Conservation (phyloP, 371 early-diverging fungal species). For the Vairimorpha necatrix region DNA sequence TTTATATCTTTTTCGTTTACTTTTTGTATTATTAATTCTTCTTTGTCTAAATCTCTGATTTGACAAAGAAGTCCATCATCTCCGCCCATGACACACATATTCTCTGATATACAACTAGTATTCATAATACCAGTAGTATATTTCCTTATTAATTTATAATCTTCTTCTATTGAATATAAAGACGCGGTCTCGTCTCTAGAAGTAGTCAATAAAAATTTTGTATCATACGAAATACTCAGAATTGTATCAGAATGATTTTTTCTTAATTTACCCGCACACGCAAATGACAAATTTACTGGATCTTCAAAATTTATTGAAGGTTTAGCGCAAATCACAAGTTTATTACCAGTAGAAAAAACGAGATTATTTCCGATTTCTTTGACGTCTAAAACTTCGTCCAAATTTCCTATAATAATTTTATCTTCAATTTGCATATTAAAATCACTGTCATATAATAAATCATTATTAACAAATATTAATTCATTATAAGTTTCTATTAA, state of each 20-base stretch:
- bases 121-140: not conserved
- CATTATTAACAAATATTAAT: not conserved
- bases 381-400: not conserved
- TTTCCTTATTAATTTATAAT: not conserved
- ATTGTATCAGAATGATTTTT: not conserved
- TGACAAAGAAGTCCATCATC: constrained; percentile 28
- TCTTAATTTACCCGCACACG: not conserved
- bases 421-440: not conserved
- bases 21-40: constrained; percentile 20
- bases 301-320: not conserved
- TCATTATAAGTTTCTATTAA: not conserved
- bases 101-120: not conserved
- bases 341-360: not conserved
- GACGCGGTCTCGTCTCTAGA: not conserved
- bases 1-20: constrained; percentile 43
- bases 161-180: not conserved
- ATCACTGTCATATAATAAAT: not conserved
- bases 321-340: not conserved
- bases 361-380: not conserved
- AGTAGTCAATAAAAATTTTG: not conserved
- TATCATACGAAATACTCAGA: not conserved
- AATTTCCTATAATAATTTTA: not conserved
- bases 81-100: constrained; percentile 34
- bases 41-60: not conserved
- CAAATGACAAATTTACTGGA: not conserved